Base-by-base conservation (phyloP, 1,139 yeast genomes). In the Yamadazyma trypodendri region DNA sequence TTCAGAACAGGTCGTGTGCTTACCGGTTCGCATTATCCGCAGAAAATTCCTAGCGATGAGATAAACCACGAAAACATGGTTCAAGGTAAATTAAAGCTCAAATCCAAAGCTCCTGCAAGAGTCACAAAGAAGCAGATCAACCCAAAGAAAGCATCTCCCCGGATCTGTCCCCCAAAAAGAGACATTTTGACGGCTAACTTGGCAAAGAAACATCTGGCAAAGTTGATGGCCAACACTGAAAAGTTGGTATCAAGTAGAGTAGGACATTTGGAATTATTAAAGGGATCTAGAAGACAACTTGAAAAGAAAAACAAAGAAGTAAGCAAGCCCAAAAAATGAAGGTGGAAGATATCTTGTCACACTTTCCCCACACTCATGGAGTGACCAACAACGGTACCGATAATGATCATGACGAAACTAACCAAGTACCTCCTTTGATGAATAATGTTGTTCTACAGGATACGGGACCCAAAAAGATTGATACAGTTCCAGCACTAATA, bases 241-340 rank as follows among this genome's bases (percentile, higher is more conserved):
- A 87, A 79, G 63, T 72, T 88, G 46, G 79, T 90, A 50, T 83
- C 97, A 2, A 74, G 94, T 38, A 77, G 92, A 60, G 97, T 90
- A 4, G 98, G 98, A n/a, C 97, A 92, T 62, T 72, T 92, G 53
- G 98, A 92, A 63, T 60, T 92, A 36, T 68, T 92, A 47, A 88
- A 86, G 60, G 98, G 97, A 11, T 82, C 94, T n/a, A 81, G 97
- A 68, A 78, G 95, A 62, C 79, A 85, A 54, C 49, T 86, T 12
- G 95, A 85, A 55, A 83, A 75, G 58, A 60, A 58, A 18, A 72
- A 67, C 43, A 75, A 73, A 56, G 58, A 50, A 17, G 48, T 45
- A 17, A 50, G 45, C 16, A 54, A 56, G 41, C n/a, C 11, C 4
- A 46, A 46, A 34, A 48, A 34, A 36, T 37, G 37, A 38, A 31